These are phyloP conservation scores for Lichtheimia ramosa DNA, from an alignment of 371 early-diverging fungal species.

Conservation along the genomic window DNA sequence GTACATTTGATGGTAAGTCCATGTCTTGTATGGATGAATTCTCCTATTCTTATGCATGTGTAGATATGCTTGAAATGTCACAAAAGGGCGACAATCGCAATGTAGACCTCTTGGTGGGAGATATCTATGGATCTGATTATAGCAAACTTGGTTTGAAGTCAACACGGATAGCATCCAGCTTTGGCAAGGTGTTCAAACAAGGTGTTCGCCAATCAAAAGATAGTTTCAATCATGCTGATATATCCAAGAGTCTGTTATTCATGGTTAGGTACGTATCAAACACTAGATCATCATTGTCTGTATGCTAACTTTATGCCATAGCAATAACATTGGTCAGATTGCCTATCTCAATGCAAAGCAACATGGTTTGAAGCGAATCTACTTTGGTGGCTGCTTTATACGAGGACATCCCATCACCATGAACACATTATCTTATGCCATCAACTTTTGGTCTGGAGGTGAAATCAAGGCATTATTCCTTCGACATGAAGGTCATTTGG, in stretches of 20 bases:
- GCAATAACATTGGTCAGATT: conserved; percentile 98
- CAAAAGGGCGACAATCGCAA: conserved; percentile 91
- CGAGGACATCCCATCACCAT: conserved; percentile 96
- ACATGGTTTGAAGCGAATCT: conserved; percentile 88
- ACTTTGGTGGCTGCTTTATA: conserved; percentile 97
- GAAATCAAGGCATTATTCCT: conserved; percentile 92
- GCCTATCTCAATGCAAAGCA: conserved; percentile 94
- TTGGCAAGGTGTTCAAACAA: conserved; percentile 94
- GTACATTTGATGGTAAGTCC: conserved; percentile 80
- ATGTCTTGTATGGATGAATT: neutral
- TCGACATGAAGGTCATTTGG: conserved; percentile 96
- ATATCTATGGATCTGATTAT: conserved; percentile 94
- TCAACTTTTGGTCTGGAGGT: conserved; percentile 96
- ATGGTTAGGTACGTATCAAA: conserved; percentile 73
- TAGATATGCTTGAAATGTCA: conserved; percentile 92
- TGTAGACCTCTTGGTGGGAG: conserved; percentile 95
- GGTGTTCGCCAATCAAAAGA: conserved; percentile 55
- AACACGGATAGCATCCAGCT: conserved; percentile 91
- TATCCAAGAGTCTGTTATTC: conserved; percentile 84
- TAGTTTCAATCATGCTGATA: conserved; percentile 75
- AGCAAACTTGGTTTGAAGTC: conserved; percentile 86
- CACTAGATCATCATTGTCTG: neutral
- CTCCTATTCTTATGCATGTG: too few relatives aligned
- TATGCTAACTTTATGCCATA: conserved; percentile 23
- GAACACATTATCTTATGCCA: conserved; percentile 94